Evolutionary conservation across 2,329 filamentous ascomycete genomes (phyloP).

Genomic region (Cladosporium sp.): DNA sequence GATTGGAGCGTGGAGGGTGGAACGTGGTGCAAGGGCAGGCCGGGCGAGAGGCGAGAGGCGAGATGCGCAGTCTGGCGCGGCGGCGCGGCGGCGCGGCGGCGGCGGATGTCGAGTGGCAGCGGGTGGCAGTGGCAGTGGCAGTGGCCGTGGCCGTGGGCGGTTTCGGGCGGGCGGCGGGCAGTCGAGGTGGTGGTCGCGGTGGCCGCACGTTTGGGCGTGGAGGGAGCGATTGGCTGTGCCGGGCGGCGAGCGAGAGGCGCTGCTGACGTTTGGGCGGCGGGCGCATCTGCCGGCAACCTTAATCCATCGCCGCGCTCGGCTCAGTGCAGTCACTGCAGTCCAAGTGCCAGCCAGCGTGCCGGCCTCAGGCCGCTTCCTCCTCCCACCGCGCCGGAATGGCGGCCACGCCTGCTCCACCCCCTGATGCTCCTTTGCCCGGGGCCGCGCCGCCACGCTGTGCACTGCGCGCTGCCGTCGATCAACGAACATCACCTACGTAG

Average conservation of each 20-base stretch:
- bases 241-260: too few relatives aligned
- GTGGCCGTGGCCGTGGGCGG: not conserved
- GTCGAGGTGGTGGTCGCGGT: not conserved
- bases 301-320: not conserved
- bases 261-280: too few relatives aligned
- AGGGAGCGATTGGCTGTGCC: not conserved
- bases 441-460: too few relatives aligned
- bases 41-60: not conserved
- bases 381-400: not conserved
- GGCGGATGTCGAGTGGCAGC: too few relatives aligned
- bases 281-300: too few relatives aligned
- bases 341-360: too few relatives aligned
- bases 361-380: too few relatives aligned
- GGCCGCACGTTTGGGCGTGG: constrained; percentile 2
- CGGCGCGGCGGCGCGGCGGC: not conserved
- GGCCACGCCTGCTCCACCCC: not conserved
- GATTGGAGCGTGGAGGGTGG: too few relatives aligned
- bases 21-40: not conserved
- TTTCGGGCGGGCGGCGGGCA: not conserved
- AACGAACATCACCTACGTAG: too few relatives aligned
- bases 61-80: not conserved
- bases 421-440: not conserved
- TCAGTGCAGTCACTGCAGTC: not conserved
- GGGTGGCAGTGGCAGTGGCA: not conserved
- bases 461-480: too few relatives aligned